Evolutionary conservation across 768 basidiomycete genomes (phyloP), one percentile per base, ranked within the genome.

Genomic region (Calvatia gigantea): DNA sequence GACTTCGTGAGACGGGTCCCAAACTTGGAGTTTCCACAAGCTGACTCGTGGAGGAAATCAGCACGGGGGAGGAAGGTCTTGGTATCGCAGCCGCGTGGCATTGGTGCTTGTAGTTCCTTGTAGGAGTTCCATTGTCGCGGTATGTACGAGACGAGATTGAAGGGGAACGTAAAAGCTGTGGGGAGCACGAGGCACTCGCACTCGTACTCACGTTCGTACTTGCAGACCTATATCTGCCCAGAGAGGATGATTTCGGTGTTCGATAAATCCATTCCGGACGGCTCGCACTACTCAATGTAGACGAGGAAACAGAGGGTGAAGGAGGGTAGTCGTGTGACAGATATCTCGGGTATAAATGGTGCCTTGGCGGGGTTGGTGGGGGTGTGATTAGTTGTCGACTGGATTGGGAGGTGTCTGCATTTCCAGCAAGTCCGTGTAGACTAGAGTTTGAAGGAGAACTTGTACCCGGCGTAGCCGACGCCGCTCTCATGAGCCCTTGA

Each of bases 241-340:
- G 51, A 17, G 51, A 52, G 6, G 51, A 52, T 2, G 46, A 47
- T 48, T 56, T 56, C 11, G 54, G 54, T 15, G 46, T 17, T 17
- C 54, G 46, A 39, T 56, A 56, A 7, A 56, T 56, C 54, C 54
- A 56, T 35, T 56, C 54, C 2, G 46, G n/a, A 33, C 54, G 37
- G 35, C 32, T 39, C 15, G 19, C 23, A 9, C 54, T 56, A 29
- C 54, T 56, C 38, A 56, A 17, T 7, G 54, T 48, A 35, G 58
- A 57, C 52, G 62, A 59, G 8, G 61, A 56, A 41, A 62, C 41
- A 17, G 56, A 61, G 27, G 62, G 66, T 28, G 61, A 62, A 17
- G 65, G 66, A n/a, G 61, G 28, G 28, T 47, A 47, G 37, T 55
- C 44, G 11, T 47, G 41, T 32, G 54, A 49, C 5, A 49, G 31